Evolutionary conservation across 768 basidiomycete genomes (phyloP), one percentile per base, ranked within the genome.

Genomic region (Tylopilus felleus): DNA sequence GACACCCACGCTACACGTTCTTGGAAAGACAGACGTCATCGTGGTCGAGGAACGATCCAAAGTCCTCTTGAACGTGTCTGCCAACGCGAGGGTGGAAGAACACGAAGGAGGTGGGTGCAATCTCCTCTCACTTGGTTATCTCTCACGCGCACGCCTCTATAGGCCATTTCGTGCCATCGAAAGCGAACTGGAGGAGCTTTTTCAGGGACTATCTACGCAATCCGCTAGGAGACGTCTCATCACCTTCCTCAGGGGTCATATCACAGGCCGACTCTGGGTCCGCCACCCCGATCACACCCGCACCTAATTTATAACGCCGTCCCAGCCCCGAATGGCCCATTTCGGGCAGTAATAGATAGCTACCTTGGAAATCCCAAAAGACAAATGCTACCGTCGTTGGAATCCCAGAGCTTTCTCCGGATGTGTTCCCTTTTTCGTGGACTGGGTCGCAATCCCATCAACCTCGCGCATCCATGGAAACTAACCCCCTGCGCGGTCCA

Each of bases 141-240:
- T 25, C 21, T 58, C 39, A 65, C 7, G 5, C 21, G 56, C 39
- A 65, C 7, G 5, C 9, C 14, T 46, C 10, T 29, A 21, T 60
- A 92, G 90, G 90, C 8, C 91, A 94, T 68, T 90, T 91, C 60
- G 83, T 93, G 4, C 92, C 92, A 2, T 85, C 84, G 10, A 89
- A 86, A 60, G 82, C 79, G 1, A 77, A 73, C 40, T 94, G 90
- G 91, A 77, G 87, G 28, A 79, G 77, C 60, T 93, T 94, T 70
- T 73, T 93, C 49, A 77, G 77, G 45, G 80, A 80, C 8, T 93
- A 86, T 65, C 73, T 90, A 59, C 70, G 70, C 51, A 73, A 83
- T 63, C 84, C 84, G 12, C 65, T 61, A 13, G 75, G 71, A 8
- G 60, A 77, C 17, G 65, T 82, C 3, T 75, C 77, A 13, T 78